Base-by-base conservation (phyloP, 306 rosid species). In the Clitoria ternatea region DNA sequence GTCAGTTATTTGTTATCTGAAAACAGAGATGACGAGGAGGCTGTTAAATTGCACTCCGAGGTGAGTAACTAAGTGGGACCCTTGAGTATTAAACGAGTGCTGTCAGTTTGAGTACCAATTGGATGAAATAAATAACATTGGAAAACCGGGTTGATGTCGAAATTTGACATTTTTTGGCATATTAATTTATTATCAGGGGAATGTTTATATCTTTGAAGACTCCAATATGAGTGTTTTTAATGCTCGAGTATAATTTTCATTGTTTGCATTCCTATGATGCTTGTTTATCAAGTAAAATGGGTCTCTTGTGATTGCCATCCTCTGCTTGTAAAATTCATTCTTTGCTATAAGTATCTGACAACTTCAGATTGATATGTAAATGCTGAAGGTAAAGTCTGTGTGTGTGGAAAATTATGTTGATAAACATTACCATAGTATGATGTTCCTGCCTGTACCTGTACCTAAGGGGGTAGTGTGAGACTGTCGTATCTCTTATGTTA, bases 1-100 rank as follows among this genome's bases (percentile, higher is more conserved):
- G 66, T 91, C 75, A 84, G 11, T 86, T 84, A 64, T 82, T 85
- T 85, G 89, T 75, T 90, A 19, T 89, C 89, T 4, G 63, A 27
- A 44, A 81, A 73, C 61, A 85, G 88, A 78, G 98, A 94, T 10
- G 92, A 91, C 43, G 89, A 87, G 74, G 83, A 87, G 18, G 92
- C 96, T 69, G 1, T 87, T 52, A 84, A 91, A 45, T 79, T 89
- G 42, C 91, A 87, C 75, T 68, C 74, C 27, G 79, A 94, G 89
- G 97, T 85, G 23, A 63, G 76, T 68, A 13, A 27, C 26, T 52
- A 0, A 13, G 48, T 44, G 12, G 45, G 45, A 15, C 22, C 74
- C 6, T 3, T 70, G 20, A 27, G 37, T 24, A 3, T 11, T 24
- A 26, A 2, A 9, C 14, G 3, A 4, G 10, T 65, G 6, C 44